Conservation (phyloP, 371 early-diverging fungal genomes). For the Blakeslea trispora region DNA sequence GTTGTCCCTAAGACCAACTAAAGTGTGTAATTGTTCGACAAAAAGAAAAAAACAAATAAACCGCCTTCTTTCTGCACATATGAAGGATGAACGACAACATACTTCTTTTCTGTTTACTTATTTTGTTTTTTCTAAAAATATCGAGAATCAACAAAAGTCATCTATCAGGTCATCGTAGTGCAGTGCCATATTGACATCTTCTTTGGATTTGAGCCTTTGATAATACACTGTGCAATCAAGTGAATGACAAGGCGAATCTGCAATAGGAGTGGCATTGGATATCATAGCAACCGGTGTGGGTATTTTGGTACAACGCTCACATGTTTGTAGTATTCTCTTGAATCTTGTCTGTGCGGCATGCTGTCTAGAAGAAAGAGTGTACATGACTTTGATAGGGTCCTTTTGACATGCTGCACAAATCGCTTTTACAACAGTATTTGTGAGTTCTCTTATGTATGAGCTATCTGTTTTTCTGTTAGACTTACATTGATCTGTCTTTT, state of each 20-base stretch:
- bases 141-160: constrained; percentile 4
- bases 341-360: constrained; percentile 24
- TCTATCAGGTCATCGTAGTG: constrained; percentile 32
- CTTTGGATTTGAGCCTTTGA: constrained; percentile 39
- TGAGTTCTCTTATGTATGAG: too few species aligned
- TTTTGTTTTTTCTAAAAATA: too few species aligned
- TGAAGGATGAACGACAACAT: not conserved
- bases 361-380: constrained; percentile 27
- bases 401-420: constrained; percentile 29
- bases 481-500: constrained; percentile 34
- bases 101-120: not conserved
- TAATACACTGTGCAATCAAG: constrained; percentile 47
- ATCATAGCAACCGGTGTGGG: constrained; percentile 18
- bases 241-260: constrained; percentile 46
- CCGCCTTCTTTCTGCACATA: not conserved
- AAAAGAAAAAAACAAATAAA: too few species aligned
- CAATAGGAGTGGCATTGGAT: constrained; percentile 7
- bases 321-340: constrained; percentile 21
- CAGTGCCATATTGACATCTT: constrained; percentile 30
- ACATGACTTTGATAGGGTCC: constrained; percentile 16
- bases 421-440: constrained; percentile 12
- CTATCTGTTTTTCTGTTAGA: not conserved
- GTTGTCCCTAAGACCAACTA: constrained; percentile 29
- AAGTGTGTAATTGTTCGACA: constrained; percentile 7
- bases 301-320: constrained; percentile 36